These are phyloP conservation scores for Zhuliangozyma blackwelliae DNA, from an alignment of 1,139 yeast species.

Conservation along the genomic window DNA sequence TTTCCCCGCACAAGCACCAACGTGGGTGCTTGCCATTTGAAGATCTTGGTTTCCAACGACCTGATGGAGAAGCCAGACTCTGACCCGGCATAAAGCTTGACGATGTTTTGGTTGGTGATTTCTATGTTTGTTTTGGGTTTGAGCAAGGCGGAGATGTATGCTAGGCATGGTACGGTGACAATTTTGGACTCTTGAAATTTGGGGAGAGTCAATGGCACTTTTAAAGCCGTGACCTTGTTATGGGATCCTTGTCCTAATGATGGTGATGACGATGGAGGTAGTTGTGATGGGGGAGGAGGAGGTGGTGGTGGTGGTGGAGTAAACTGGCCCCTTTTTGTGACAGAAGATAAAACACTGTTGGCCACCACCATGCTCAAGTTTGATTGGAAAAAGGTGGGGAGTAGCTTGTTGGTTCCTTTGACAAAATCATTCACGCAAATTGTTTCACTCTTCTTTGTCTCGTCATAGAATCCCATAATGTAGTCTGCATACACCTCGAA, in stretches of 20 bases:
- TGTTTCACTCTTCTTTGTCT: conserved; percentile 14
- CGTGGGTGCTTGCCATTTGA: conserved; percentile 91
- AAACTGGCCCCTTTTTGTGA: not conserved
- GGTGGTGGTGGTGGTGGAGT: no score
- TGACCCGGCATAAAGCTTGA: conserved; percentile 68
- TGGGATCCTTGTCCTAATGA: no score
- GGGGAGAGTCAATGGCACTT: not conserved
- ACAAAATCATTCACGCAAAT: conserved; percentile 35
- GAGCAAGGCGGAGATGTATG: conserved; percentile 37
- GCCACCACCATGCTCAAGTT: conserved; percentile 34
- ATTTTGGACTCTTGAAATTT: conserved; percentile 35
- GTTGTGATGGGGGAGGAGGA: no score
- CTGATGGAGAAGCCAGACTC: conserved; percentile 82
- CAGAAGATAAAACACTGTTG: conserved; percentile 17
- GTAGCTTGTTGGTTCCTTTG: conserved; percentile 20
- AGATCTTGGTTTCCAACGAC: conserved; percentile 76
- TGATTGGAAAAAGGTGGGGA: conserved; percentile 36
- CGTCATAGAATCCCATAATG: conserved; percentile 45
- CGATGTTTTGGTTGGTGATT: conserved; percentile 38
- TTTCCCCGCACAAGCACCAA: conserved; percentile 66
- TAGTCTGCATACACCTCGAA: conserved; percentile 30
- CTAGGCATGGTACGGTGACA: conserved; percentile 34
- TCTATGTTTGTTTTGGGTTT: conserved; percentile 17
- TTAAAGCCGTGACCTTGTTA: not conserved
- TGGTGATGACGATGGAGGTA: no score